Conservation (phyloP, 257 asterid species). For the Fraxinus cuspidata region DNA sequence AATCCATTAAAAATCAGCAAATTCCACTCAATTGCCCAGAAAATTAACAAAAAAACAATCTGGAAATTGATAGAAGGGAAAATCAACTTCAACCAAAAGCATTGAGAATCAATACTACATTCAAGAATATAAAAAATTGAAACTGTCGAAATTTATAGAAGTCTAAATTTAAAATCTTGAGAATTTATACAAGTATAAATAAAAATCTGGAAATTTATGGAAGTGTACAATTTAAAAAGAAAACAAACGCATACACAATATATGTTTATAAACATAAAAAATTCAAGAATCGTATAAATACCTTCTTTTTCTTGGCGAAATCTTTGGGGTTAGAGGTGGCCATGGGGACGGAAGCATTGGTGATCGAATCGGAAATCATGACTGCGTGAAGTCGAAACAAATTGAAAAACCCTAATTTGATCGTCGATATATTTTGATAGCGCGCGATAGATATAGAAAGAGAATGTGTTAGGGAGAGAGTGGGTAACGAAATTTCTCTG, state of each 20-base stretch:
- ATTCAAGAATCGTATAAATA: conserved; percentile 24
- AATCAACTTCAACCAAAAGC: conserved; percentile 5
- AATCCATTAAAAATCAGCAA: background rate
- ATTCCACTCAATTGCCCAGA: background rate
- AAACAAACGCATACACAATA: conserved; percentile 16
- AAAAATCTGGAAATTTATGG: background rate
- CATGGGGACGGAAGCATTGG: conserved; percentile 58
- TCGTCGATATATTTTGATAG: conserved; percentile 29
- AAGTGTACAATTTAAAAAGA: background rate
- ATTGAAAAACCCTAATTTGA: conserved; percentile 66
- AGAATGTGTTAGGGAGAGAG: background rate
- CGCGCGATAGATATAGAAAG: conserved; percentile 37
- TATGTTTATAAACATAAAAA: background rate
- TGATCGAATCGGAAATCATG: conserved; percentile 80
- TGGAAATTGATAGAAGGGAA: background rate
- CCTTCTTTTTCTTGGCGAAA: conserved; percentile 81
- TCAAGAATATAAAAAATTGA: background rate
- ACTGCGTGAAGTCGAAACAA: conserved; percentile 35
- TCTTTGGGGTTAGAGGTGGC: conserved; percentile 69
- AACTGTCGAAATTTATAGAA: background rate
- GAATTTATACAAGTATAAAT: background rate
- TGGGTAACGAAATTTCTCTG: conserved; percentile 50
- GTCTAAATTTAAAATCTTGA: background rate
- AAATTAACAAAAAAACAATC: background rate
- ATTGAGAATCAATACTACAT: background rate